Percentiles rank a stretch among this genome's conserved stretches.
These are phyloP conservation scores for Aspergillus fumigatiaffinis DNA, from an alignment of 2,329 filamentous ascomycete genomes.

Conservation along the genomic window DNA sequence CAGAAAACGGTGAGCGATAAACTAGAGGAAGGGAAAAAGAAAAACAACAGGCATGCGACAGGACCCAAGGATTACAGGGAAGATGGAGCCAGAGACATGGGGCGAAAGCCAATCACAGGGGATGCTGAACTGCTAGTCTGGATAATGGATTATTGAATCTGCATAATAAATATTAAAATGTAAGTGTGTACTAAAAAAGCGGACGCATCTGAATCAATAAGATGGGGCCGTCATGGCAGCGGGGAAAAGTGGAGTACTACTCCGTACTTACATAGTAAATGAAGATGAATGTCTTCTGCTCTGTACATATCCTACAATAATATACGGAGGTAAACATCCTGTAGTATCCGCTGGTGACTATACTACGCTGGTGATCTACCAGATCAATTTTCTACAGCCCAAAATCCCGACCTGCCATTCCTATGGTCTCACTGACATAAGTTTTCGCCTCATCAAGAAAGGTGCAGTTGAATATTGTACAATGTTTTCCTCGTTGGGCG, in stretches of 20 bases:
- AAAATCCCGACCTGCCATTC: neutral
- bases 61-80: neutral
- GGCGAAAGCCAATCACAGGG: neutral
- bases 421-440: neutral
- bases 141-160: constrained; percentile 2
- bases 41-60: constrained; percentile 13
- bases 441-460: neutral
- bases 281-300: neutral
- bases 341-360: neutral
- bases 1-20: constrained; percentile 10
- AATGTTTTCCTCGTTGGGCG: constrained; percentile 4
- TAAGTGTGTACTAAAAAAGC: neutral
- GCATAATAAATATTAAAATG: neutral
- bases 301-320: neutral
- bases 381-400: neutral
- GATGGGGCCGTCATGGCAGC: constrained; percentile 17
- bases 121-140: constrained; percentile 6
- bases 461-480: neutral
- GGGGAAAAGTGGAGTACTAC: constrained; percentile 12
- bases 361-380: neutral
- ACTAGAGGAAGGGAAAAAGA: constrained; percentile 1
- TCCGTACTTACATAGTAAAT: neutral
- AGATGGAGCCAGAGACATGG: neutral
- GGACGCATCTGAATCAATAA: constrained; percentile 3
- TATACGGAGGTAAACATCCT: neutral